Evolutionary conservation across 2,329 filamentous ascomycete genomes (phyloP), one percentile per base, ranked within the genome.

Genomic region (Monilinia fructigena): DNA sequence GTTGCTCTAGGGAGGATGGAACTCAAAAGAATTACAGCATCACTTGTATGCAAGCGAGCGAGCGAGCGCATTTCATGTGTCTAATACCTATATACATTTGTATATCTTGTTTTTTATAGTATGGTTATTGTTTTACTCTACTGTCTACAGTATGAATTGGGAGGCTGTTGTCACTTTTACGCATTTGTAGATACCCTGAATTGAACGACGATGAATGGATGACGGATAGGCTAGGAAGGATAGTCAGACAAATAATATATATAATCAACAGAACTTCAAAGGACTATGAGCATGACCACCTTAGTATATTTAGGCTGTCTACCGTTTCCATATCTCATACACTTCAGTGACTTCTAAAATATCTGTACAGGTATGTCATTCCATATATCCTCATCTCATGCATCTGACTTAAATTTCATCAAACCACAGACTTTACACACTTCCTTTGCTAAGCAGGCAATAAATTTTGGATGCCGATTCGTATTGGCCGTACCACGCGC

Each of bases 131-230:
- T 59, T 59, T 59, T 47, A 59, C 26, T 59, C 55, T 60, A 60
- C 42, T 60, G 56, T 35, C 42, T 48, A 35, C 42, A 60, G 42
- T 48, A 60, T 60, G 56, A 28, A 28, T 60, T 60, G 56, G 56
- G 56, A 60, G 56, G 28, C 42, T 35, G 42, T n/a, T 31, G 42
- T 48, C 26, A 38, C 20, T 35, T 31, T 60, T 60, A 60, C n/a
- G 56, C 56, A 60, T 48, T 60, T 60, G 56, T 60, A 60, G 56
- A 60, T 60, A 48, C 56, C 56, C 42, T 60, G 42, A 45, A 60
- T 60, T 35, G 56, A 58, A 58, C 45, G 28, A 60, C 42, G 56
- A 60, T 23, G 42, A 60, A 48, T 60, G 56, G 42, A 60, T 23
- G 42, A 60, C 48, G 26, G 56, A 47, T 47, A n/a, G 26, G 55